Evolutionary conservation across 306 rosid species (phyloP).

Genomic region (Datisca glomerata): DNA sequence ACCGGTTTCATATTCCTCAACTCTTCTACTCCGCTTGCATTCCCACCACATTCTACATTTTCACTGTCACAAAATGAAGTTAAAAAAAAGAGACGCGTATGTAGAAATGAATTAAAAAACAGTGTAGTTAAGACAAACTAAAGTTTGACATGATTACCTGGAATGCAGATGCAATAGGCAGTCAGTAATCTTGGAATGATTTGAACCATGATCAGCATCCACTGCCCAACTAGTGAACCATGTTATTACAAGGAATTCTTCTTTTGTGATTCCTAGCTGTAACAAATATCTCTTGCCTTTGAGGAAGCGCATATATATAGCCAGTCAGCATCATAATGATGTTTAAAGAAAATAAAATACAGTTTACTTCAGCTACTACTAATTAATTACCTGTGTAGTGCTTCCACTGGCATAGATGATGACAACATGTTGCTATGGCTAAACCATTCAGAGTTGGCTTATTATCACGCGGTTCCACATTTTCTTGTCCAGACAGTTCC

Average conservation of each 20-base stretch:
- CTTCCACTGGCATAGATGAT: slow-evolving; percentile 97
- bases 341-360: too few relatives aligned
- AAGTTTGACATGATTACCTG: slow-evolving; percentile 44
- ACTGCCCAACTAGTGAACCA: slow-evolving; percentile 99
- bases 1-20: slow-evolving; percentile 47
- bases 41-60: slow-evolving; percentile 22
- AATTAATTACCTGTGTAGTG: slow-evolving; percentile 54
- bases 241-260: slow-evolving; percentile 72
- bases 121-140: too few relatives aligned
- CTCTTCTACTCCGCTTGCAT: slow-evolving; percentile 37
- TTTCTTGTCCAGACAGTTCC: slow-evolving; percentile 22
- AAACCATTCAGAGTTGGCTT: slow-evolving; percentile 47
- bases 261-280: slow-evolving; percentile 60
- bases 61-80: slow-evolving; percentile 33
- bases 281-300: slow-evolving; percentile 61
- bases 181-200: slow-evolving; percentile 34
- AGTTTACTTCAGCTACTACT: too few relatives aligned
- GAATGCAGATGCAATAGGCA: slow-evolving; percentile 24
- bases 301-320: slow-evolving; percentile 4
- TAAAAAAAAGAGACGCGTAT: too few relatives aligned
- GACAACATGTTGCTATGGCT: slow-evolving; percentile 91
- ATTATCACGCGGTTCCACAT: slow-evolving; percentile 11
- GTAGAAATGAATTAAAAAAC: too few relatives aligned
- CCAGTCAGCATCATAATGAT: too few relatives aligned
- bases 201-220: slow-evolving; percentile 66